Conservation (phyloP, 2,329 filamentous ascomycete species). For the Penicillium sclerotigenum region DNA sequence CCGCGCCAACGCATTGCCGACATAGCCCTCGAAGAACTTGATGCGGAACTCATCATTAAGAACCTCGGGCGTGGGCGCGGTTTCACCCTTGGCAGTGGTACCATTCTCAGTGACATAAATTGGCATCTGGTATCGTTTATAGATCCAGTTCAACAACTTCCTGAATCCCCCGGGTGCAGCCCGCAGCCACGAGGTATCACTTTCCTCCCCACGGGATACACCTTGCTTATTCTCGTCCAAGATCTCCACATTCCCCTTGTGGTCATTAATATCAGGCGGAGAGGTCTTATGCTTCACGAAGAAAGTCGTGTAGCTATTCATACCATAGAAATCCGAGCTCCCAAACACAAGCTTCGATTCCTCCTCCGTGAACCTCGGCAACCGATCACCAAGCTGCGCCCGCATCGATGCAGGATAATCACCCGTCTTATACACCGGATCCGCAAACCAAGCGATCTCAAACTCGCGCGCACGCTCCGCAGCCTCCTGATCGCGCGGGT, state of each 20-base stretch:
- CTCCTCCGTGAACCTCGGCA: slow-evolving; percentile 68
- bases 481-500: slow-evolving; percentile 68
- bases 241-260: slow-evolving; percentile 68
- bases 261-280: slow-evolving; percentile 56
- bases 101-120: slow-evolving; percentile 85
- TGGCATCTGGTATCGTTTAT: slow-evolving; percentile 66
- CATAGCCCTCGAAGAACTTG: slow-evolving; percentile 70
- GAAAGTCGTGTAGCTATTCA: slow-evolving; percentile 84
- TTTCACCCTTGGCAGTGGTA: slow-evolving; percentile 74
- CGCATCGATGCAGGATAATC: slow-evolving; percentile 76
- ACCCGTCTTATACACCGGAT: slow-evolving; percentile 71
- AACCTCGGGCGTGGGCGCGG: slow-evolving; percentile 64
- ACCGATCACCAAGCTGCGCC: slow-evolving; percentile 70
- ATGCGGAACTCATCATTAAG: slow-evolving; percentile 73
- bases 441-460: slow-evolving; percentile 76
- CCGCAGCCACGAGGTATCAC: slow-evolving; percentile 72
- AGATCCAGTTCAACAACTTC: slow-evolving; percentile 68
- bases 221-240: slow-evolving; percentile 66
- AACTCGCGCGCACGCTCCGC: slow-evolving; percentile 76
- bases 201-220: slow-evolving; percentile 70
- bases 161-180: slow-evolving; percentile 70
- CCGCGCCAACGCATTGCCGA: slow-evolving; percentile 64
- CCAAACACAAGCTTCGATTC: slow-evolving; percentile 67
- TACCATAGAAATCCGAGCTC: slow-evolving; percentile 82
- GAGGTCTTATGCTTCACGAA: slow-evolving; percentile 69